Conservation (phyloP, 345 rosid genomes). For the Eucalyptus rudis region DNA sequence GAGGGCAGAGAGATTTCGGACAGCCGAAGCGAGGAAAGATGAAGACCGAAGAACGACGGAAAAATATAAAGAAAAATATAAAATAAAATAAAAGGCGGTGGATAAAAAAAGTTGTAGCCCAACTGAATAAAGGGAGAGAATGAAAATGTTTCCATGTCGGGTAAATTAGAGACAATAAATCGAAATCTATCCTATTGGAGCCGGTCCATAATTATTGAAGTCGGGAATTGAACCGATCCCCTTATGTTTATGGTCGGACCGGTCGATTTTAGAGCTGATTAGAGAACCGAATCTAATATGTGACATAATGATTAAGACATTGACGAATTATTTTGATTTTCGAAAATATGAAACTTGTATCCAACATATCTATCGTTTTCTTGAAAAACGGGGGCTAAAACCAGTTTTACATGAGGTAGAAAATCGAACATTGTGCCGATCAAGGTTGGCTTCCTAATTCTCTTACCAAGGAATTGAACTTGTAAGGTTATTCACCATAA, state of each 20-base stretch:
- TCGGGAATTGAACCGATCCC: not conserved
- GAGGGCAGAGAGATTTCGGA: not conserved
- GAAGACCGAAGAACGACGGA: not conserved
- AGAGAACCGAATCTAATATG: rapidly evolving
- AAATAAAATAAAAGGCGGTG: not conserved
- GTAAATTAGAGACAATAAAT: not conserved
- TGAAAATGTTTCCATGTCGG: not conserved
- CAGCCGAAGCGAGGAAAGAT: not conserved
- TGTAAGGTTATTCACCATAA: not conserved
- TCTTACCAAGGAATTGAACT: not conserved
- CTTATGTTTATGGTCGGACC: rapidly evolving
- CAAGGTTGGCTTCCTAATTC: not conserved
- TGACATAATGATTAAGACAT: not conserved
- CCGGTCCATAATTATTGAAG: not conserved
- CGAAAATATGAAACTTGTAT: rapidly evolving
- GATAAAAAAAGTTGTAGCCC: not conserved
- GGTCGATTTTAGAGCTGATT: rapidly evolving
- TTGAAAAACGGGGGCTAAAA: not conserved
- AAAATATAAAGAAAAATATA: not conserved
- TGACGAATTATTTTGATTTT: not conserved
- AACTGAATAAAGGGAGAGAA: not conserved
- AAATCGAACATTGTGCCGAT: rapidly evolving
- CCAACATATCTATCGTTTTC: not conserved
- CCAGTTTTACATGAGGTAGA: not conserved
- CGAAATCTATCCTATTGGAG: not conserved